Evolutionary conservation across 2,329 filamentous ascomycete genomes (phyloP).

Genomic region (Aspergillus piperis): DNA sequence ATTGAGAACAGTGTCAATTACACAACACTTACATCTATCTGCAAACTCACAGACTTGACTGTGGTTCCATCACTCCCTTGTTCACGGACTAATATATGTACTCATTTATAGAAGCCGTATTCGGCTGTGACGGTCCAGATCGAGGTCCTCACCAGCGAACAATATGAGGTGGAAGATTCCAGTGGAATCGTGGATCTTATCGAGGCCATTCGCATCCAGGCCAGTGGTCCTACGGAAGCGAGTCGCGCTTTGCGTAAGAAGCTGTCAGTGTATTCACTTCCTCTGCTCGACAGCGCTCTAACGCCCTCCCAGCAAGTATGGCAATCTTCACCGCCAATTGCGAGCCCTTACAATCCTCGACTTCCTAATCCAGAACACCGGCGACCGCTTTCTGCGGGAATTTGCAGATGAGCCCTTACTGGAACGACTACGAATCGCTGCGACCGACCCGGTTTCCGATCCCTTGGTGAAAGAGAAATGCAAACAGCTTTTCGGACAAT

Average conservation of each 20-base stretch:
- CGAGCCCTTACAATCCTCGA: slow-evolving; percentile 87
- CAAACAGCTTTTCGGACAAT: slow-evolving; percentile 80
- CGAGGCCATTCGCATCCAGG: slow-evolving; percentile 88
- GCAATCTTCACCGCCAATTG: slow-evolving; percentile 87
- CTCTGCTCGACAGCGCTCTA: slow-evolving; percentile 5
- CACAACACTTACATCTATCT: background rate
- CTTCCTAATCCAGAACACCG: slow-evolving; percentile 91
- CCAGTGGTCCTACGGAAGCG: slow-evolving; percentile 82
- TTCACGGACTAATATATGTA: background rate
- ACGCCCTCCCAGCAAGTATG: slow-evolving; percentile 70
- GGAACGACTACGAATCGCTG: slow-evolving; percentile 85
- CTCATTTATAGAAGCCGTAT: slow-evolving; percentile 69
- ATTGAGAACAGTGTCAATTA: background rate
- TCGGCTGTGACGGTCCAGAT: slow-evolving; percentile 91
- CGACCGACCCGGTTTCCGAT: slow-evolving; percentile 81
- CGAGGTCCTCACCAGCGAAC: slow-evolving; percentile 85
- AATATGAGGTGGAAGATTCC: slow-evolving; percentile 86
- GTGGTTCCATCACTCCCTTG: background rate
- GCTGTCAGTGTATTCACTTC: slow-evolving; percentile 56
- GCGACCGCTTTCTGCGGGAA: slow-evolving; percentile 77
- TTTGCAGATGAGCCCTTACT: slow-evolving; percentile 91
- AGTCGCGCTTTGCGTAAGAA: slow-evolving; percentile 94
- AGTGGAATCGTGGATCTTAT: slow-evolving; percentile 91
- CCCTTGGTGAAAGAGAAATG: slow-evolving; percentile 85
- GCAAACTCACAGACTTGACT: background rate